These are phyloP conservation scores for Paramecium tetraurelia DNA, from an alignment of 73 alveolate genomes.

Conservation along the genomic window DNA sequence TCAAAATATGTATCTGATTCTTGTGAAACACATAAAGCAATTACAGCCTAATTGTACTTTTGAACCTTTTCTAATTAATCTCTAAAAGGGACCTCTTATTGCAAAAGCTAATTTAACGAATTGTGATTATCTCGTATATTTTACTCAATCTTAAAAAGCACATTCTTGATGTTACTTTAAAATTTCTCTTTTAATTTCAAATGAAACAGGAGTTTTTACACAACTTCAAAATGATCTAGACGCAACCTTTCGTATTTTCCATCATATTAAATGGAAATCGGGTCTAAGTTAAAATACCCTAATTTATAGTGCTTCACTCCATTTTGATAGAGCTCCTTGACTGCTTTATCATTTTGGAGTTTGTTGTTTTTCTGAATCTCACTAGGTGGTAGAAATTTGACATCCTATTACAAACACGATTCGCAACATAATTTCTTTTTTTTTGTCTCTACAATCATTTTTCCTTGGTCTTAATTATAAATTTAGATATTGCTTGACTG, in stretches of 20 bases:
- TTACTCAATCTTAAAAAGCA: neutral
- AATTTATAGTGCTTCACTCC: neutral
- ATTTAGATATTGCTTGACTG: conserved; percentile 26
- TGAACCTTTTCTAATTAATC: neutral
- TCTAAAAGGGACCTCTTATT: neutral
- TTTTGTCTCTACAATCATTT: neutral
- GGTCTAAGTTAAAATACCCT: neutral
- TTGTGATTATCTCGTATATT: neutral
- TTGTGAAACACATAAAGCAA: neutral
- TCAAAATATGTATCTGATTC: neutral
- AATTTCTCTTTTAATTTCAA: neutral
- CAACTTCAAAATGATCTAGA: conserved; percentile 17
- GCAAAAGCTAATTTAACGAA: neutral
- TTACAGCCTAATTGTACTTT: neutral
- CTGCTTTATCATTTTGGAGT: neutral
- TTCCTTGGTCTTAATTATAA: conserved; percentile 4
- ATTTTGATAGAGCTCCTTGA: neutral
- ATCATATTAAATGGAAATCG: neutral
- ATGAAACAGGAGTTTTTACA: neutral
- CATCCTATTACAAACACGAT: neutral
- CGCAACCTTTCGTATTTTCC: conserved; percentile 13
- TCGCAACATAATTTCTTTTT: conserved; percentile 22
- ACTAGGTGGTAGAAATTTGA: neutral
- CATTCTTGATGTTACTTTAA: neutral
- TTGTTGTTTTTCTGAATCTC: neutral